Evolutionary conservation across 148 eudicot genomes (phyloP).

Genomic region (Silene latifolia): DNA sequence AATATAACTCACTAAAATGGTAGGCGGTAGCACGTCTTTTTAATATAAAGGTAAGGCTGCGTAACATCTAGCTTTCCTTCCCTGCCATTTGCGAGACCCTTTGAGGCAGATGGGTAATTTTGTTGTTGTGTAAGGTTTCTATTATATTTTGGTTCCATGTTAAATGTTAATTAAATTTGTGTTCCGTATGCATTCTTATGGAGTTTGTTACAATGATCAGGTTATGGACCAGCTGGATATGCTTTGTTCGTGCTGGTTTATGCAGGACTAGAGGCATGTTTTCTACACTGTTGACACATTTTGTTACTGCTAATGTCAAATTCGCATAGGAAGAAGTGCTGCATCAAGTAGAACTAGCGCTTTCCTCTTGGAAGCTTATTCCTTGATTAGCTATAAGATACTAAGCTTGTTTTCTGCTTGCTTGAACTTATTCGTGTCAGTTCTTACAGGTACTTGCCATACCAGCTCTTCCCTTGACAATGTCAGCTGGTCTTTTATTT

Average conservation of each 20-base stretch:
- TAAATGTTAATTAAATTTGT: background rate
- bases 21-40: too few species aligned
- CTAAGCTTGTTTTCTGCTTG: background rate
- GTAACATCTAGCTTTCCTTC: background rate
- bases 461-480: conserved; percentile 95
- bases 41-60: background rate
- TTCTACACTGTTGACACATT: conserved; percentile 13
- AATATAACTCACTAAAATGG: too few species aligned
- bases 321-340: background rate
- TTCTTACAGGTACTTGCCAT: conserved; percentile 72
- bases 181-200: conserved; percentile 12
- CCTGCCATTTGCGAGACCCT: background rate
- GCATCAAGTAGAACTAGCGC: conserved; percentile 3
- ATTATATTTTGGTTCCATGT: background rate
- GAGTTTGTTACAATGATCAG: conserved; percentile 38
- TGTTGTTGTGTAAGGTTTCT: too few species aligned
- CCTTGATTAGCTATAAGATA: background rate
- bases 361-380: background rate
- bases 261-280: conserved; percentile 90
- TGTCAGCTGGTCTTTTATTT: conserved; percentile 98
- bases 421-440: conserved; percentile 7
- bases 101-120: background rate
- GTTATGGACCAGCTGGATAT: conserved; percentile 97
- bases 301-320: background rate
- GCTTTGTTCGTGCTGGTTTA: conserved; percentile 88